phyloP scores from a whole-genome alignment of 2,329 filamentous ascomycete species.

The Xylariaceae sp. region DNA sequence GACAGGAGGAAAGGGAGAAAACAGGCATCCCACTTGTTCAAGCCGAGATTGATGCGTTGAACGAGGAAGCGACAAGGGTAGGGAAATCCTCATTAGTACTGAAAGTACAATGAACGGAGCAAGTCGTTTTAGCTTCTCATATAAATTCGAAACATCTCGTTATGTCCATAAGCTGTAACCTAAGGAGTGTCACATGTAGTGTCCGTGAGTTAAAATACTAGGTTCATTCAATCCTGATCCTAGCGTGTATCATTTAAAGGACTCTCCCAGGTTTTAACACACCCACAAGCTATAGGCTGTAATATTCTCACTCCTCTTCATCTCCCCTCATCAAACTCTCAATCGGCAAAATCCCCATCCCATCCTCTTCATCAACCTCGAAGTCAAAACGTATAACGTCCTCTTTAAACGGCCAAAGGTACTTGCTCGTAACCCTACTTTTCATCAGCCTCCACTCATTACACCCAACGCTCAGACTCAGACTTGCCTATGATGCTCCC shows the following conservation, averaged over 20 bases:
- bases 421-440: conserved; percentile 56
- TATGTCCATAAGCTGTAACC: too few species aligned
- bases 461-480: too few species aligned
- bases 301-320: neutral
- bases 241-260: too few species aligned
- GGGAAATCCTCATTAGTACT: conserved; percentile 43
- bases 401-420: conserved; percentile 60
- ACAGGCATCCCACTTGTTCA: conserved; percentile 65
- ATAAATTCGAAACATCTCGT: too few species aligned
- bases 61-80: conserved; percentile 58
- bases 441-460: neutral
- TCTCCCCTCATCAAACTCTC: neutral
- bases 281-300: neutral
- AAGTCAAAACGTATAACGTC: conserved; percentile 62
- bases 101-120: conserved; percentile 27
- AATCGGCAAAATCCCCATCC: neutral
- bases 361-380: conserved; percentile 41
- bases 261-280: too few species aligned
- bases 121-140: neutral
- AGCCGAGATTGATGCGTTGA: conserved; percentile 62
- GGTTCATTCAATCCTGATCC: too few species aligned
- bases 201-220: too few species aligned
- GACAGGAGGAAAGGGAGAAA: conserved; percentile 56
- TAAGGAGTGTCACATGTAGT: too few species aligned
- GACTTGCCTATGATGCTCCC: conserved; percentile 56